Evolutionary conservation across 2,329 filamentous ascomycete species (phyloP), one percentile per base, ranked within the genome.

Genomic region (Trichoderma guizhouense): DNA sequence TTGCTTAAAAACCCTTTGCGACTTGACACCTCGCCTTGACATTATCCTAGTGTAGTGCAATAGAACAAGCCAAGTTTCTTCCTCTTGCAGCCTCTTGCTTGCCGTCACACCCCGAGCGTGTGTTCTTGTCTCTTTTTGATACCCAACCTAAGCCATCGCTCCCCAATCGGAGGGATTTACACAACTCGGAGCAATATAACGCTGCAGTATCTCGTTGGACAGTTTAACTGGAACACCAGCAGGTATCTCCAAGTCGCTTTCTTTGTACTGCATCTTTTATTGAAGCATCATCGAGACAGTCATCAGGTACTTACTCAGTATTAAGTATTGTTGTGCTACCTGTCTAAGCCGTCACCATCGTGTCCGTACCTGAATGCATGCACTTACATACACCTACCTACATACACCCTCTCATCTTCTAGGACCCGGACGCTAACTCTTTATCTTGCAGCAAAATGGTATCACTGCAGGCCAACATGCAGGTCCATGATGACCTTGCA

Each of bases 401-500:
- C 39, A 51, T 30, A 57, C 39, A 58, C 43, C 36, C 64, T 72
- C 61, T 39, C 24, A 28, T 39, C 36, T 69, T 30, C 7, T 5
- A 18, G 57, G 32, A 55, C 30, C 24, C 11, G 15, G 51, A 21
- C 28, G 63, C 71, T 72, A 57, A 72, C 53, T 69, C 39, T 61
- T 53, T 61, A 32, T 58, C 30, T 69, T 69, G 39, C 57, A 69
- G 67, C 77, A 76, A 71, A 63, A 84, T 84, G 82, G 82, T 80
- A 72, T 82, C 82, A 76, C 67, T 75, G 53, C 76, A 78, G 69
- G 66, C 75, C 67, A 85, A 83, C 74, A 87, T 88, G 84, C 89
- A 92, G 81, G 87, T 90, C 77, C 90, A 95, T 79, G 93, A 97
- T 74, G 94, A 97, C 76, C 91, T 97, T 43, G 88, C 91, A n/a